Evolutionary conservation across 495 filamentous ascomycete species (phyloP), one percentile per base, ranked within the genome.

Genomic region (Neurospora sp.): DNA sequence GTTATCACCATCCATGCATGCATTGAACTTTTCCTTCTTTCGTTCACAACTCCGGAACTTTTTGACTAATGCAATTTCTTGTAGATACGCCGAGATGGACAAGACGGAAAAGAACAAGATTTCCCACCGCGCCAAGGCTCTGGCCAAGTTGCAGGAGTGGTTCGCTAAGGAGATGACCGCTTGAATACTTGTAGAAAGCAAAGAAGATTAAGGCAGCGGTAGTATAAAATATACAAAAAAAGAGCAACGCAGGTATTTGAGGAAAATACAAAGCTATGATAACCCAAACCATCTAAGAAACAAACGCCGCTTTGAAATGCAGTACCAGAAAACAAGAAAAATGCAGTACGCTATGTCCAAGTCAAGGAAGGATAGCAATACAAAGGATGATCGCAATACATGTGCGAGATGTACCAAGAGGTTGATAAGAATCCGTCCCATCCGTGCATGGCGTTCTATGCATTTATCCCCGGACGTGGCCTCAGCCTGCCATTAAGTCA

Each of bases 51-150:
- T 40, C 14, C 9, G 53, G 20, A 38, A 10, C 37, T 39, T 39
- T 27, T 74, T 75, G 69, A 76, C 72, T 61, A 22, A 10, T 61
- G 16, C 42, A 10, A 8, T 59, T 4, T 10, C 20, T 31, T 2
- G 44, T 39, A 90, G 87, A 8, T 91, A 97, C 78, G 96, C 96
- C 35, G 96, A 99, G 84, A 99, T 99, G 96, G 91, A 93, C 68
- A 93, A 94, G 81, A 86, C 82, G 38, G 90, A 90, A 79, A 99
- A 99, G 91, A 98, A 98, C 84, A 86, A 87, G 76, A 91, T 98
- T 75, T 97, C 93, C 41, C 96, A 99, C 83, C 92, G 96, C 68
- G 90, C 86, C 79, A 92, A 90, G 79, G 96, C 96, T 39, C 84
- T 98, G 66, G 86, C 88, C 75, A 96, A 97, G 81, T 83, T 99